phyloP scores from a whole-genome alignment of 805 yeast species.

The Ogataea nakhonphanomensis region DNA sequence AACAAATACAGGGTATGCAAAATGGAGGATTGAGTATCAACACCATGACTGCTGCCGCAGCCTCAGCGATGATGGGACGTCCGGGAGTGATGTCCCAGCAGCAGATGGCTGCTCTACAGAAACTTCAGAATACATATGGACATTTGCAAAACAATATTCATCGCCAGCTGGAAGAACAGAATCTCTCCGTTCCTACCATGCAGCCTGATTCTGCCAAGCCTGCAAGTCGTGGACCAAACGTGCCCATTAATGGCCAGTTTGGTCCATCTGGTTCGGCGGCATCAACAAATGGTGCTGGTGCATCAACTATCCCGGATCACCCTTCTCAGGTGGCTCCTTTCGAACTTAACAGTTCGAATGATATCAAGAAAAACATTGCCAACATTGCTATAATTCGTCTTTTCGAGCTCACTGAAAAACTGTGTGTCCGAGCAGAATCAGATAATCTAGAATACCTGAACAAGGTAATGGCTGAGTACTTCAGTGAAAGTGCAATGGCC shows the following conservation, averaged over 20 bases:
- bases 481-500: slow-evolving; percentile 48
- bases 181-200: slow-evolving; percentile 4
- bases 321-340: slow-evolving; percentile 9
- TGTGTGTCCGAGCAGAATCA: slow-evolving; percentile 39
- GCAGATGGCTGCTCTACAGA: slow-evolving; percentile 26
- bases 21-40: slow-evolving; percentile 14
- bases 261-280: too few species aligned
- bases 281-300: too few species aligned
- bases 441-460: slow-evolving; percentile 50
- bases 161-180: slow-evolving; percentile 22
- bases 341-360: slow-evolving; percentile 20
- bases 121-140: slow-evolving; percentile 32
- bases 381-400: slow-evolving; percentile 50
- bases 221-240: slow-evolving; percentile 1
- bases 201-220: background rate
- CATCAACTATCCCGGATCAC: background rate
- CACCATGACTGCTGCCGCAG: slow-evolving; percentile 26
- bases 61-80: slow-evolving; percentile 26
- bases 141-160: slow-evolving; percentile 25
- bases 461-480: slow-evolving; percentile 45
- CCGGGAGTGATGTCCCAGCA: slow-evolving; percentile 26
- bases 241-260: slow-evolving; percentile 1
- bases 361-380: slow-evolving; percentile 35
- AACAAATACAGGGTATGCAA: slow-evolving; percentile 20
- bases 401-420: slow-evolving; percentile 46